Conservation (phyloP, 306 rosid species). For the Lathyrus aphaca region DNA sequence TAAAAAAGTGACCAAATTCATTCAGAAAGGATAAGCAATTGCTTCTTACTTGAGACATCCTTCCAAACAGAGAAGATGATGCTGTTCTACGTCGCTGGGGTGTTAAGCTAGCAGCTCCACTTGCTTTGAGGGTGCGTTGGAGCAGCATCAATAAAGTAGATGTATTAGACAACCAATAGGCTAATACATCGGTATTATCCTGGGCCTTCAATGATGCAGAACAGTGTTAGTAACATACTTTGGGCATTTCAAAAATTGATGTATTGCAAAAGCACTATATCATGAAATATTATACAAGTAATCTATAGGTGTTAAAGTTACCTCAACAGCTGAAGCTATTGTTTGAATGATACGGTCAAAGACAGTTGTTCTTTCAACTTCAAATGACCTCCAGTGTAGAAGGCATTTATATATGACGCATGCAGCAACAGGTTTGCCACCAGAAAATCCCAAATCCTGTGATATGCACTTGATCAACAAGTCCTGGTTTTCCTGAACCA, state of each 20-base stretch:
- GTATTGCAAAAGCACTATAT: conserved; percentile 37
- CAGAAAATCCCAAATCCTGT: conserved; percentile 96
- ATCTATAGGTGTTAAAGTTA: conserved; percentile 42
- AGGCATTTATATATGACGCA: conserved; percentile 95
- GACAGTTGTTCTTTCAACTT: conserved; percentile 95
- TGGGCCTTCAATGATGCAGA: conserved; percentile 64
- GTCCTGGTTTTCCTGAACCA: conserved; percentile 95
- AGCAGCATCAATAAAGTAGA: conserved; percentile 92
- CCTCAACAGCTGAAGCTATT: conserved; percentile 96
- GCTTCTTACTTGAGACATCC: conserved; percentile 94
- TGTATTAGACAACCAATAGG: conserved; percentile 97
- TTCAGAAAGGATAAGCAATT: conserved; percentile 34
- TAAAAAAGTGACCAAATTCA: conserved; percentile 18
- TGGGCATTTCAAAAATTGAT: conserved; percentile 28
- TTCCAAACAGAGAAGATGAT: conserved; percentile 94
- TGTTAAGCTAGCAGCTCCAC: conserved; percentile 99
- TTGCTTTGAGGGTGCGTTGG: conserved; percentile 99
- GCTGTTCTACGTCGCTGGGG: conserved; percentile 96
- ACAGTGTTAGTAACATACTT: conserved; percentile 40
- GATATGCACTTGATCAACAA: conserved; percentile 81
- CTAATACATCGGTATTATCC: conserved; percentile 83
- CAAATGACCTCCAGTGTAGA: conserved; percentile 99
- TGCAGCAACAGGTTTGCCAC: conserved; percentile 95
- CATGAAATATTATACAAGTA: conserved; percentile 27
- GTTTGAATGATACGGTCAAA: conserved; percentile 96